These are phyloP conservation scores for Fusarium paranaense DNA, from an alignment of 2,329 filamentous ascomycete species.

Conservation along the genomic window DNA sequence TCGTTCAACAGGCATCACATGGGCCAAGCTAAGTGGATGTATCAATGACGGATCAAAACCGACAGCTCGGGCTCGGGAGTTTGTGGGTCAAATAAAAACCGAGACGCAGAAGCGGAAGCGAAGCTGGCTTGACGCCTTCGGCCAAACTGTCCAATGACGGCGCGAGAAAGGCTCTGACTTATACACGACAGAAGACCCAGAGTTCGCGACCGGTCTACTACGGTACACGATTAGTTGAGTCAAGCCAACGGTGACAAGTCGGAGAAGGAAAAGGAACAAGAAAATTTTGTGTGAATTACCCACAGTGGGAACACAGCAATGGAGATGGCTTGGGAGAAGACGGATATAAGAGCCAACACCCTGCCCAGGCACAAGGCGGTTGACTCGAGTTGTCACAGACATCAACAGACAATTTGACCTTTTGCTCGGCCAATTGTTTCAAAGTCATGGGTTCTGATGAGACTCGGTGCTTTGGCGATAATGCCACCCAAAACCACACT, in stretches of 20 bases:
- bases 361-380: neutral
- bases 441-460: conserved; percentile 23
- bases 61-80: conserved; percentile 8
- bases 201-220: conserved; percentile 9
- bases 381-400: neutral
- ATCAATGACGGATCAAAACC: neutral
- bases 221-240: conserved; percentile 5
- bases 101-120: neutral
- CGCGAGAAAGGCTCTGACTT: conserved; percentile 1
- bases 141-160: conserved; percentile 25
- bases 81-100: conserved; percentile 3
- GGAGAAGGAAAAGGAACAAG: neutral
- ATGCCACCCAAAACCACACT: conserved; percentile 12
- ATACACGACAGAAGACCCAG: conserved; percentile 11
- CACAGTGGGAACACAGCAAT: conserved; percentile 23
- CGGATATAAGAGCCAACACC: conserved; percentile 3
- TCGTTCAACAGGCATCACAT: neutral
- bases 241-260: conserved; percentile 18
- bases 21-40: neutral
- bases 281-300: conserved; percentile 2
- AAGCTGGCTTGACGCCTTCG: conserved; percentile 11
- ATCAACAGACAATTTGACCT: neutral
- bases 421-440: neutral
- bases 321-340: conserved; percentile 12
- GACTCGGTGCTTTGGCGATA: conserved; percentile 7